Percentiles rank a stretch among this genome's conserved stretches.
These are phyloP conservation scores for Monosporozyma solicola DNA, from an alignment of 805 yeast genomes.

Conservation along the genomic window DNA sequence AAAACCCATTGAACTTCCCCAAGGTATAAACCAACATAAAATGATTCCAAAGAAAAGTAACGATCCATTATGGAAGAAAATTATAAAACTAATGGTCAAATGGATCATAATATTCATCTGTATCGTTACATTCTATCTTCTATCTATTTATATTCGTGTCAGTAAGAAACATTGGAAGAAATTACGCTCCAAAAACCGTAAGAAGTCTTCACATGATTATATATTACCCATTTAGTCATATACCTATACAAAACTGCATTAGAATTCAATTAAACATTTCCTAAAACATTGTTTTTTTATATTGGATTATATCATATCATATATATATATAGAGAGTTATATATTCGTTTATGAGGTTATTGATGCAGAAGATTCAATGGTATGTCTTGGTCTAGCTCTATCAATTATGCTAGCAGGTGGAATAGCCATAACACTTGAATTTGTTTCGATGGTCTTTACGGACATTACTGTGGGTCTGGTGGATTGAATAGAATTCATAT, in stretches of 20 bases:
- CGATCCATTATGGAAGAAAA: neutral
- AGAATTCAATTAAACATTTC: neutral
- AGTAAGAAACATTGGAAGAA: slow-evolving; percentile 12
- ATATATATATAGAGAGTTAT: neutral
- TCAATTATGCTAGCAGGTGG: slow-evolving; percentile 69
- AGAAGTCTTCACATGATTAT: neutral
- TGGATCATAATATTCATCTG: slow-evolving; percentile 4
- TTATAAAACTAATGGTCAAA: neutral
- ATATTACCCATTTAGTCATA: neutral
- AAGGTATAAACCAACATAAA: neutral
- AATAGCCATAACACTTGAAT: slow-evolving; percentile 58
- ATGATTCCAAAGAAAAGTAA: neutral
- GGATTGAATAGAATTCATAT: slow-evolving; percentile 28
- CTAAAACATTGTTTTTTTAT: slow-evolving; percentile 7
- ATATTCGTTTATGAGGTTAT: slow-evolving; percentile 11
- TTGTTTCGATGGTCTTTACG: slow-evolving; percentile 37
- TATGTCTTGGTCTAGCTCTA: slow-evolving; percentile 26
- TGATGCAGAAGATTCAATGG: slow-evolving; percentile 10
- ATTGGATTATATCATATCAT: slow-evolving; percentile 8
- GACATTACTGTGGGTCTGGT: slow-evolving; percentile 31
- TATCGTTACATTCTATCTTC: slow-evolving; percentile 12
- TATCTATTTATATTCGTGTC: slow-evolving; percentile 23
- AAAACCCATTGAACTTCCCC: neutral
- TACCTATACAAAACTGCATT: neutral
- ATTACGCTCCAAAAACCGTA: neutral